Conservation (phyloP, 2,329 filamentous ascomycete genomes). For the Sclerotinia spermophila region DNA sequence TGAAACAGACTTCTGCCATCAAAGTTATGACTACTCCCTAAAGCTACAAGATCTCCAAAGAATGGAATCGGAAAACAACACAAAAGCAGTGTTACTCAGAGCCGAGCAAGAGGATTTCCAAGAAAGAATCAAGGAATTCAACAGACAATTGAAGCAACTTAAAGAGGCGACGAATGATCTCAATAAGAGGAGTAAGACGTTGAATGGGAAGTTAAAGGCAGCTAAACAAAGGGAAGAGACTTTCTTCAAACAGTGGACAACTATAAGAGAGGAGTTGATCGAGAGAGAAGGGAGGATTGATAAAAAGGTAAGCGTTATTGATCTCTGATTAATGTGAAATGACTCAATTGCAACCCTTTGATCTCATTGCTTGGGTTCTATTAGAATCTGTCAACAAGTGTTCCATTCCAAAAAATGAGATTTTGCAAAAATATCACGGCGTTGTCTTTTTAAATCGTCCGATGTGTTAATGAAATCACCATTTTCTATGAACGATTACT, state of each 20-base stretch:
- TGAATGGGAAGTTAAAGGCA: not conserved
- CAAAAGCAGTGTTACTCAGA: not conserved
- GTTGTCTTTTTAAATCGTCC: not conserved
- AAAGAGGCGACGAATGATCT: not conserved
- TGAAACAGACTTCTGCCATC: no score
- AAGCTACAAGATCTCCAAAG: not conserved
- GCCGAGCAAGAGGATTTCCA: not conserved
- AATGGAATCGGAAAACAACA: not conserved
- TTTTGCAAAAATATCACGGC: not conserved
- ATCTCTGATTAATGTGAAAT: not conserved
- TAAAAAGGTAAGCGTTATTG: not conserved
- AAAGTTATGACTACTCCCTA: not conserved
- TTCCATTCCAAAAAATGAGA: not conserved
- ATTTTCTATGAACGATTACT: not conserved
- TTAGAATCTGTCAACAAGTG: not conserved
- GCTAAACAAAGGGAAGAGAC: not conserved
- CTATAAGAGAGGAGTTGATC: not conserved
- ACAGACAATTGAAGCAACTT: accelerated
- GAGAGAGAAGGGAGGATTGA: not conserved
- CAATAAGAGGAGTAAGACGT: not conserved
- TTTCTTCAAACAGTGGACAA: not conserved
- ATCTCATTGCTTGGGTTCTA: accelerated
- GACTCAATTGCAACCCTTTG: accelerated
- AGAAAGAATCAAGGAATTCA: not conserved
- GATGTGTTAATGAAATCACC: not conserved